Conservation (phyloP, 371 early-diverging fungal genomes). For the Mucor saturninus region DNA sequence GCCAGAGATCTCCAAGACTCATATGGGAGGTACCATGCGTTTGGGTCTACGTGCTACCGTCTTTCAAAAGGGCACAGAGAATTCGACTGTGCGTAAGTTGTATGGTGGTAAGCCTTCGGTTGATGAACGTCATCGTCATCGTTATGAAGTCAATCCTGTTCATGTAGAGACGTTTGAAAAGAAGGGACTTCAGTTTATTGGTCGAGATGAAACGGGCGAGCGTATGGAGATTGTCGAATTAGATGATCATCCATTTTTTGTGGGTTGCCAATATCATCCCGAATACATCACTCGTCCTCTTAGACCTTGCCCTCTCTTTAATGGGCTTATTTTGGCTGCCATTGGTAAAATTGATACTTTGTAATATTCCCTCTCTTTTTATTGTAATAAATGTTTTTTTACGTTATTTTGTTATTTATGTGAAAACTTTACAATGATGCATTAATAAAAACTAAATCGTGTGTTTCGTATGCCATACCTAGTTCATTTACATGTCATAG, state of each 20-base stretch:
- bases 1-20: conserved; percentile 93
- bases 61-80: conserved; percentile 75
- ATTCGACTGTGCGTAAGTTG: conserved; percentile 63
- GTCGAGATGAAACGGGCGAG: conserved; percentile 90
- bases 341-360: conserved; percentile 48
- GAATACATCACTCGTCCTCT: conserved; percentile 97
- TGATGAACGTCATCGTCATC: conserved; percentile 97
- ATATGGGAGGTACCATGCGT: conserved; percentile 97
- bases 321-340: conserved; percentile 91
- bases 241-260: conserved; percentile 92
- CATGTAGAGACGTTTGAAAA: conserved; percentile 78
- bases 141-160: conserved; percentile 97
- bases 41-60: conserved; percentile 89
- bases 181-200: conserved; percentile 92
- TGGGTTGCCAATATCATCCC: conserved; percentile 99
- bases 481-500: too few species aligned
- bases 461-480: too few species aligned
- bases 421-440: too few species aligned
- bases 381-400: too few species aligned
- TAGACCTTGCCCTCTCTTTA: conserved; percentile 91
- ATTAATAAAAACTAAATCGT: too few species aligned
- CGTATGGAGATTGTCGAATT: conserved; percentile 98
- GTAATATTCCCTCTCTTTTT: conserved; percentile 20
- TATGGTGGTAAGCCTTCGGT: conserved; percentile 72
- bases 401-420: too few species aligned